These are phyloP conservation scores for Penicillium waksmanii DNA, from an alignment of 495 filamentous ascomycete species.

Conservation along the genomic window DNA sequence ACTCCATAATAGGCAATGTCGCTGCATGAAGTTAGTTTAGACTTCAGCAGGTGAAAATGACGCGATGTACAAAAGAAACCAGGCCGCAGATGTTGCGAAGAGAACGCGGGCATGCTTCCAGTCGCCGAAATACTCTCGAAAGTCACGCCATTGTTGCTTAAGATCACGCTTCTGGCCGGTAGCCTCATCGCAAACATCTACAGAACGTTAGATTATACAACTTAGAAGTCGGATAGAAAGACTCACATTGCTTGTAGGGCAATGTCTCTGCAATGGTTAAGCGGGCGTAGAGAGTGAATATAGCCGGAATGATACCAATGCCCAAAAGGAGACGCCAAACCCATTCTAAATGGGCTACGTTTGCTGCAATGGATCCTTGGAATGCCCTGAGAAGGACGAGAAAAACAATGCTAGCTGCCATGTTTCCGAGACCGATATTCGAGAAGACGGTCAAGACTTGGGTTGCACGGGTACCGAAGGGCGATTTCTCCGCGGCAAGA, in stretches of 20 bases:
- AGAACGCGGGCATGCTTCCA: constrained; percentile 27
- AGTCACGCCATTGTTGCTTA: constrained; percentile 25
- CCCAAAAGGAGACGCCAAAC: constrained; percentile 25
- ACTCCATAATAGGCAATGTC: constrained; percentile 45
- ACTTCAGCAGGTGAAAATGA: background rate
- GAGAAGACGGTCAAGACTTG: constrained; percentile 20
- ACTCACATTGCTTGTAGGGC: constrained; percentile 21
- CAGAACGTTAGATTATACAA: background rate
- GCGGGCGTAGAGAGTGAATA: constrained; percentile 22
- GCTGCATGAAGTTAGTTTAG: constrained; percentile 6
- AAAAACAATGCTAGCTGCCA: constrained; percentile 24
- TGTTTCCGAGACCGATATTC: constrained; percentile 23
- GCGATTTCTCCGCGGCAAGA: constrained; percentile 20
- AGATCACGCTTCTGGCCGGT: constrained; percentile 20
- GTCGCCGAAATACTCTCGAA: constrained; percentile 25
- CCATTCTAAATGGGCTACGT: constrained; percentile 18
- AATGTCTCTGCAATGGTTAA: constrained; percentile 21
- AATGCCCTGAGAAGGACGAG: constrained; percentile 25
- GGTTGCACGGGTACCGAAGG: constrained; percentile 21
- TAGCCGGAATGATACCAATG: constrained; percentile 21
- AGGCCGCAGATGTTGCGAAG: constrained; percentile 27
- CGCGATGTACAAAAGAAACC: constrained; percentile 27
- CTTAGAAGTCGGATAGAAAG: too few relatives aligned
- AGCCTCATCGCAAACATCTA: constrained; percentile 20
- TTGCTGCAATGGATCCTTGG: constrained; percentile 12